Percentiles rank a stretch among this genome's conserved stretches.
phyloP scores from a whole-genome alignment of 2,329 filamentous ascomycete species.

The Exophiala sideris region DNA sequence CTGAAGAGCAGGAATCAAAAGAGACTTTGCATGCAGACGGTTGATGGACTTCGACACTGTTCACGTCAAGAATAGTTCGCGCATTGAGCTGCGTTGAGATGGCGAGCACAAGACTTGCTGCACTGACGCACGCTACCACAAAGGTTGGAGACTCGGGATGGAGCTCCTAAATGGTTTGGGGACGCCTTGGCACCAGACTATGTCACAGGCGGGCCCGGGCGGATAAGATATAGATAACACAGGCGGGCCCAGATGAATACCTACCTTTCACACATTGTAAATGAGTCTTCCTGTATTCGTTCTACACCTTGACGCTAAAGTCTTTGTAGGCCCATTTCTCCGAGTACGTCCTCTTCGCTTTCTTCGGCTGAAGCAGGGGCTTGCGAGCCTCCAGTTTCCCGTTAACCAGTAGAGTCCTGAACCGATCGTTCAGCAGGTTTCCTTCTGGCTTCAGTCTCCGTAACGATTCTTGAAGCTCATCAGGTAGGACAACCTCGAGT shows the following conservation, averaged over 20 bases:
- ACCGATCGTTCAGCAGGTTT: conserved; percentile 89
- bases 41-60: neutral
- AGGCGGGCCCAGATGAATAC: too few relatives aligned
- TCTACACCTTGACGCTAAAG: conserved; percentile 49
- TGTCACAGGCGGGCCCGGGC: too few relatives aligned
- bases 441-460: conserved; percentile 86
- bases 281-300: neutral
- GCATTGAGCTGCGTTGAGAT: conserved; percentile 6
- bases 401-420: conserved; percentile 80
- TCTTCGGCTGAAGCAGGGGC: conserved; percentile 75
- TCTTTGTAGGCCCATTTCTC: conserved; percentile 99
- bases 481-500: conserved; percentile 74
- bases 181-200: too few relatives aligned
- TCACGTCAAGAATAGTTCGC: conserved; percentile 9
- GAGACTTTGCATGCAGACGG: neutral
- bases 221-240: too few relatives aligned
- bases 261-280: too few relatives aligned
- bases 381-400: conserved; percentile 84
- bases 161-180: neutral
- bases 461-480: conserved; percentile 79
- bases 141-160: conserved; percentile 2
- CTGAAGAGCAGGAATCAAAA: conserved; percentile 1
- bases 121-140: conserved; percentile 1
- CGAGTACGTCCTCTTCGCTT: conserved; percentile 73
- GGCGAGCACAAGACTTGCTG: conserved; percentile 1